Base-by-base conservation (phyloP, 805 yeast genomes). In the Teunomyces cretensis region DNA sequence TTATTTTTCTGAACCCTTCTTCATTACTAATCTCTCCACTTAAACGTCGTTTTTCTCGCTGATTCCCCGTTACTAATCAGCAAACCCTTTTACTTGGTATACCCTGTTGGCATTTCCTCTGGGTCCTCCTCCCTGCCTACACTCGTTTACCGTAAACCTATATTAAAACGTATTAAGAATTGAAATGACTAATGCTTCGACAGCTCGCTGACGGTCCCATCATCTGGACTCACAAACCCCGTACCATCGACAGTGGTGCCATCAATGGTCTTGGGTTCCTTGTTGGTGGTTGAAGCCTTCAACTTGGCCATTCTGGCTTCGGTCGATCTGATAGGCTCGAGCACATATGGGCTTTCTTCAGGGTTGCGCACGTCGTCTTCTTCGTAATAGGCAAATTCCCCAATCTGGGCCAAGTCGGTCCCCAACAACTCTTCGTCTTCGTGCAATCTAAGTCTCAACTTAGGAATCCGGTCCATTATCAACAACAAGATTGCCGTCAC, bases 351-450 rank as follows among this genome's bases (percentile, higher is more conserved):
- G 16, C 55, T 53, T n/a, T 56, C 58, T 16, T 64, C 68, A 4
- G 52, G 45, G 43, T 48, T 49, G 28, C 35, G 27, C n/a, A 31
- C 33, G 12, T 41, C 47, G 12, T 58, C 76, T 36, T 82, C 84
- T 53, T 83, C 88, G 53, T 72, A 70, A 63, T 78, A 87, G 48
- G 95, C 87, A 64, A 80, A 83, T 68, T 91, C 98, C 56, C 97
- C 97, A 60, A 90, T 88, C 74, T 91, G 90, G 15, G 89, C 83
- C 51, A 84, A 77, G 68, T 92, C 99, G 26, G 94, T 84, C 50
- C 98, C 97, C 54, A 83, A 61, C 52, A 84, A 80, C 70, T 92
- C 98, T 64, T 86, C 92, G 50, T 90, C 96, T 58, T 86, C 87
- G 53, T 82, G 78, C 57, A 90, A 79, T 73, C 97, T 81, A 61